A percentile compares a stretch with the other conserved stretches of the same genome.
These are phyloP conservation scores for Arabidopsis hybrid DNA, from an alignment of 441 rosid genomes.

Conservation along the genomic window DNA sequence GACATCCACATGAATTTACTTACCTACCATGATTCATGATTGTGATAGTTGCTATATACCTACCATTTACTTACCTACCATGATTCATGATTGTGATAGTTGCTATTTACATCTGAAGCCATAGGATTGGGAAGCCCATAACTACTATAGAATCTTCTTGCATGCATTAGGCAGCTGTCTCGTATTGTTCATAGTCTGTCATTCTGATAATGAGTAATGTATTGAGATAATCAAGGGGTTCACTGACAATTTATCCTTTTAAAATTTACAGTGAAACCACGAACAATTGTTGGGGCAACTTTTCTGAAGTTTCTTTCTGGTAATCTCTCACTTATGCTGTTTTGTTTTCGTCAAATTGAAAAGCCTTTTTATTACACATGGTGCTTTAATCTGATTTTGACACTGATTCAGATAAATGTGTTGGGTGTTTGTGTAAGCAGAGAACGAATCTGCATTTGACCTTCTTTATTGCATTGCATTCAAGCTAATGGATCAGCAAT, in stretches of 20 bases:
- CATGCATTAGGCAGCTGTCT: not conserved
- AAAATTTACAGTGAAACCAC: constrained; percentile 73
- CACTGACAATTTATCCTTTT: constrained; percentile 14
- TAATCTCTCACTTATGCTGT: constrained; percentile 38
- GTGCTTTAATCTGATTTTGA: not conserved
- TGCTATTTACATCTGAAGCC: constrained; percentile 5
- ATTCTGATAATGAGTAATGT: constrained; percentile 1
- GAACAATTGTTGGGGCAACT: constrained; percentile 73
- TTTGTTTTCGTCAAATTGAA: constrained; percentile 6
- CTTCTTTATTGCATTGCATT: constrained; percentile 94
- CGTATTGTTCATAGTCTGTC: not conserved
- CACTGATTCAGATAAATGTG: not conserved
- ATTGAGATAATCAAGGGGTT: not conserved
- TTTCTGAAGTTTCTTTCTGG: constrained; percentile 92
- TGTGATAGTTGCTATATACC: not conserved
- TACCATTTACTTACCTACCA: not conserved
- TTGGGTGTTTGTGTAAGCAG: constrained; percentile 46
- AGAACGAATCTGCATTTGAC: constrained; percentile 90
- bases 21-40: not conserved
- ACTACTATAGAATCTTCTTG: constrained; percentile 1
- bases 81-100: not conserved
- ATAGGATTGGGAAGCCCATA: not conserved
- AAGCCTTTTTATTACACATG: not conserved
- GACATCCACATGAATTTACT: constrained; percentile 3
- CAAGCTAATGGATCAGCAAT: constrained; percentile 95